Conservation (phyloP, 2,329 filamentous ascomycete species). For the Fusarium irregulare region DNA sequence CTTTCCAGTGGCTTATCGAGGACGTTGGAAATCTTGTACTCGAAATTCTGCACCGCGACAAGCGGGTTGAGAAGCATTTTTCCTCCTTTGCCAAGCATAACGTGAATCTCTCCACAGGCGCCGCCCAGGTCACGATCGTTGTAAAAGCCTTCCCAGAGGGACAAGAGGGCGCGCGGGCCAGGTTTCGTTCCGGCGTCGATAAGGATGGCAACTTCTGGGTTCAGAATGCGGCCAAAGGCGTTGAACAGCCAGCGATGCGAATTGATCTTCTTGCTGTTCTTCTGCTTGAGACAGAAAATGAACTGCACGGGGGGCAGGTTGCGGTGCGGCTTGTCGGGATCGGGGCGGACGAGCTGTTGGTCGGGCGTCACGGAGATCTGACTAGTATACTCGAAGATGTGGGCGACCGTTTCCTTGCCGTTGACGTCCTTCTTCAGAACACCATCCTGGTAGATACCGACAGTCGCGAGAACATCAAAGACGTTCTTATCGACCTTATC, state of each 20-base stretch:
- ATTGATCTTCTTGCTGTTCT: slow-evolving; percentile 46
- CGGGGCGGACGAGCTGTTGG: slow-evolving; percentile 44
- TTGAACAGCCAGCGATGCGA: slow-evolving; percentile 46
- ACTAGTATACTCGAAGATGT: slow-evolving; percentile 45
- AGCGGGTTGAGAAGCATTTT: slow-evolving; percentile 42
- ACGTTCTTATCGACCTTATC: slow-evolving; percentile 45
- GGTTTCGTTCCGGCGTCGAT: slow-evolving; percentile 44
- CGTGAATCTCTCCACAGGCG: slow-evolving; percentile 43
- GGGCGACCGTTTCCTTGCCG: slow-evolving; percentile 42
- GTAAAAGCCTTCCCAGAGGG: slow-evolving; percentile 43
- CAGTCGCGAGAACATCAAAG: slow-evolving; percentile 42
- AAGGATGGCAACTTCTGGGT: slow-evolving; percentile 43
- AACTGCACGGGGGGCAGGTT: slow-evolving; percentile 43
- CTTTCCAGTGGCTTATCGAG: slow-evolving; percentile 43
- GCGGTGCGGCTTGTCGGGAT: slow-evolving; percentile 31
- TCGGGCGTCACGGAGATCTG: slow-evolving; percentile 43
- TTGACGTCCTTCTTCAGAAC: slow-evolving; percentile 45
- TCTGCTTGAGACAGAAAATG: slow-evolving; percentile 45
- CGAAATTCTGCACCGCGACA: slow-evolving; percentile 43
- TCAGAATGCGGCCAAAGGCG: slow-evolving; percentile 42
- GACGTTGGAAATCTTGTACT: slow-evolving; percentile 45
- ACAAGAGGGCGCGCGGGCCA: slow-evolving; percentile 37
- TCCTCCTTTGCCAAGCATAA: slow-evolving; percentile 42
- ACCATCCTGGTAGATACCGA: slow-evolving; percentile 44
- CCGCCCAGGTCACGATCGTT: slow-evolving; percentile 42